Evolutionary conservation across 2,329 filamentous ascomycete genomes (phyloP).

Genomic region (Sclerotinia nivalis): DNA sequence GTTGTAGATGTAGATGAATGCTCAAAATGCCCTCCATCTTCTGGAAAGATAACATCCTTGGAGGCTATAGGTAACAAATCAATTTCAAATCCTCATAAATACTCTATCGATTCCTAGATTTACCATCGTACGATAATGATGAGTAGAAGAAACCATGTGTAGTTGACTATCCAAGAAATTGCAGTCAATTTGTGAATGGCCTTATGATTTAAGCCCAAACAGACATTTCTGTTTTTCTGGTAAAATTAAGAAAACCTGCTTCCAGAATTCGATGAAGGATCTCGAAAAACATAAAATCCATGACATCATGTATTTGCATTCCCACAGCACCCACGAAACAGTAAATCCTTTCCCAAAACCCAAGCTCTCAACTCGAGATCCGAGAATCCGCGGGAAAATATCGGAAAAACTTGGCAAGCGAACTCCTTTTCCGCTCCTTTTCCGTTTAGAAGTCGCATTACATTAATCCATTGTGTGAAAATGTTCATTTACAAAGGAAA

Average conservation of each 20-base stretch:
- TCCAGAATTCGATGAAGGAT: background rate
- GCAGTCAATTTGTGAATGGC: background rate
- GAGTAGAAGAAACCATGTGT: background rate
- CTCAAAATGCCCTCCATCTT: too few species aligned
- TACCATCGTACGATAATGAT: background rate
- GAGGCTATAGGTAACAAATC: too few species aligned
- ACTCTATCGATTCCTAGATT: background rate
- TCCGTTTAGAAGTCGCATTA: too few species aligned
- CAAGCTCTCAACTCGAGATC: background rate
- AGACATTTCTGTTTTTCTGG: background rate
- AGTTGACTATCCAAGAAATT: too few species aligned
- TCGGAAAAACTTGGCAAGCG: conserved; percentile 10
- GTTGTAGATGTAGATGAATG: too few species aligned
- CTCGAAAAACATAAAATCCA: background rate
- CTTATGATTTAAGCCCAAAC: background rate
- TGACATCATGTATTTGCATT: background rate
- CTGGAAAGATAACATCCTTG: too few species aligned
- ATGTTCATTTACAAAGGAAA: background rate
- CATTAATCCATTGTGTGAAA: background rate
- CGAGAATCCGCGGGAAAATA: background rate
- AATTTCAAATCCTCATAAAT: background rate
- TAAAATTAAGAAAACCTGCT: background rate
- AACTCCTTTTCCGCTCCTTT: conserved; percentile 3
- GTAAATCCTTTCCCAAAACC: background rate
- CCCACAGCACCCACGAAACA: background rate